Percentiles rank a stretch among this genome's conserved stretches.
These are phyloP conservation scores for Dicorynia guianensis DNA, from an alignment of 306 rosid genomes.

Conservation along the genomic window DNA sequence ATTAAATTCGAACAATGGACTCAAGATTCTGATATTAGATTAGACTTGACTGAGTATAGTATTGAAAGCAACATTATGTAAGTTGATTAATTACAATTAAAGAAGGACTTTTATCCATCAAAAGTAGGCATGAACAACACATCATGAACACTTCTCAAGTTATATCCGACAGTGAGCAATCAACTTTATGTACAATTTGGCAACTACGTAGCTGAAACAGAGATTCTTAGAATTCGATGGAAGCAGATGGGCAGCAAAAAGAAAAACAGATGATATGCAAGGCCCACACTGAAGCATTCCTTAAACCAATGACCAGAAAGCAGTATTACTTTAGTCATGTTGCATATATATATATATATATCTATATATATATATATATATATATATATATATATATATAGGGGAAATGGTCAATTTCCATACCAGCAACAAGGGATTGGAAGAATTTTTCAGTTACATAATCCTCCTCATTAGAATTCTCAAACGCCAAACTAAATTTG, in stretches of 20 bases:
- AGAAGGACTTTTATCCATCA: not conserved
- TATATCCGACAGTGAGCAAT: conserved; percentile 22
- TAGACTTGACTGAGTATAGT: conserved; percentile 3
- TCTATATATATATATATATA: conserved; percentile 31
- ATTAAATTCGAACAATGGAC: conserved; percentile 14
- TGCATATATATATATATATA: conserved; percentile 30
- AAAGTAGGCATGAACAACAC: conserved; percentile 1
- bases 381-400: too few species aligned
- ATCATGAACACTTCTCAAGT: not conserved
- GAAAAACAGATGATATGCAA: conserved; percentile 1
- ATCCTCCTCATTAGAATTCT: conserved; percentile 98
- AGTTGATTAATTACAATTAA: conserved; percentile 4
- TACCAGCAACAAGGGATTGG: conserved; percentile 99
- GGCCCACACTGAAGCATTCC: conserved; percentile 11
- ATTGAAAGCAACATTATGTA: not conserved
- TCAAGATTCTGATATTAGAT: conserved; percentile 29
- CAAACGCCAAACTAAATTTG: conserved; percentile 96
- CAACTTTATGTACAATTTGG: conserved; percentile 21
- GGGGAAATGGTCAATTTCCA: conserved; percentile 40
- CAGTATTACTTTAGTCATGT: conserved; percentile 12
- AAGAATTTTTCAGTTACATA: conserved; percentile 98
- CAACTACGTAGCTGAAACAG: conserved; percentile 27
- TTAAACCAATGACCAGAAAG: conserved; percentile 17
- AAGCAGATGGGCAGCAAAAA: not conserved
- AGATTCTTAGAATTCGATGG: conserved; percentile 10